phyloP scores from a whole-genome alignment of 192 early-diverging fungal species.

The Backusella westeae region DNA sequence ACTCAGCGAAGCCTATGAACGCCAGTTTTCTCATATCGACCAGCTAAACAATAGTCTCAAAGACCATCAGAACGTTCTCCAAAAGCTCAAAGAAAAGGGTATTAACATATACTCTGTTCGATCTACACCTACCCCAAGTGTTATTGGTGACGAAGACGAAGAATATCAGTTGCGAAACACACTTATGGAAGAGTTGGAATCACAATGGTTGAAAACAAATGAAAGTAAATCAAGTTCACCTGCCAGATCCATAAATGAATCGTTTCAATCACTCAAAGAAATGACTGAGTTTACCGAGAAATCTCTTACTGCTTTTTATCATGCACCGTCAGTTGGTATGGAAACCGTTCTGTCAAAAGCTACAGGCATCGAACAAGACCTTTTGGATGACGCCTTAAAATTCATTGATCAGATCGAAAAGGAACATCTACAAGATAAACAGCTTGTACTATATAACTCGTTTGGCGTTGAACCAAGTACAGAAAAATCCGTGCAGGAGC shows the following conservation, averaged over 20 bases:
- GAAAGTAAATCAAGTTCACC: neutral
- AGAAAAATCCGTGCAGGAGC: neutral
- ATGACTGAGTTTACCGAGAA: slow-evolving; percentile 22
- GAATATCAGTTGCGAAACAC: slow-evolving; percentile 9
- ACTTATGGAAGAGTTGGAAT: slow-evolving; percentile 52
- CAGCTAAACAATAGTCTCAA: slow-evolving; percentile 36
- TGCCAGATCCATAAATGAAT: neutral
- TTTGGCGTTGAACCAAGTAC: neutral
- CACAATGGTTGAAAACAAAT: slow-evolving; percentile 42
- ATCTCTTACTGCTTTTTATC: slow-evolving; percentile 21
- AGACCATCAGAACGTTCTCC: slow-evolving; percentile 39
- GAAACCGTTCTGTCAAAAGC: slow-evolving; percentile 17
- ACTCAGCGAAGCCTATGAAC: slow-evolving; percentile 31
- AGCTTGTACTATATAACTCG: neutral
- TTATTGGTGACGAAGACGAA: neutral
- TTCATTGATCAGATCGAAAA: slow-evolving; percentile 18
- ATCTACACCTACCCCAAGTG: slow-evolving; percentile 24
- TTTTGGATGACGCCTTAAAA: slow-evolving; percentile 22
- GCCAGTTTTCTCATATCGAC: slow-evolving; percentile 33
- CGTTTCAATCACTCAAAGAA: neutral
- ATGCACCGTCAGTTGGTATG: slow-evolving; percentile 8
- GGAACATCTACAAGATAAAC: slow-evolving; percentile 11
- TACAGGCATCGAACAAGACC: slow-evolving; percentile 8
- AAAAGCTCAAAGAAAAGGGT: slow-evolving; percentile 23
- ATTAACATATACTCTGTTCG: slow-evolving; percentile 10